Evolutionary conservation across 2,329 filamentous ascomycete species (phyloP).

Genomic region (Sclerotinia glacialis): DNA sequence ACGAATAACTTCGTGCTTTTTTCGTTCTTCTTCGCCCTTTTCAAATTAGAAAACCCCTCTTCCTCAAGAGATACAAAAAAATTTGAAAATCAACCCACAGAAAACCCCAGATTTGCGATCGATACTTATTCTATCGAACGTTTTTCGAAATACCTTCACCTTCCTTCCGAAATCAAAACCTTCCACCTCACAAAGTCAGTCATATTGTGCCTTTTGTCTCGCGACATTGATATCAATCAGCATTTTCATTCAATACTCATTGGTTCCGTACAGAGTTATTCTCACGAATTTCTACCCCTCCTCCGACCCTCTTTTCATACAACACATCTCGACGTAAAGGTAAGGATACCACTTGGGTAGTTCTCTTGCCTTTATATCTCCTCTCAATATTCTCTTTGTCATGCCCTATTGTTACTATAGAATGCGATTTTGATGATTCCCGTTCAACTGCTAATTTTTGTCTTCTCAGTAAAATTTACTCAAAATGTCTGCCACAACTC

Average conservation of each 20-base stretch:
- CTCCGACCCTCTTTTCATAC: slow-evolving; percentile 25
- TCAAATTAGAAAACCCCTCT: slow-evolving; percentile 37
- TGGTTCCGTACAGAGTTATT: slow-evolving; percentile 30
- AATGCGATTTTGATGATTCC: not conserved
- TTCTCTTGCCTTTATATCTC: slow-evolving; percentile 19
- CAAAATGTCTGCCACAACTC: slow-evolving; percentile 61
- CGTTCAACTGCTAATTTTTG: slow-evolving; percentile 22
- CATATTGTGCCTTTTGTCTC: slow-evolving; percentile 6
- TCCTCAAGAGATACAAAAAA: slow-evolving; percentile 41
- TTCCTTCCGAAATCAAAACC: slow-evolving; percentile 22
- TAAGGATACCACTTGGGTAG: slow-evolving; percentile 23
- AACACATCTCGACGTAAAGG: slow-evolving; percentile 32
- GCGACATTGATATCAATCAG: slow-evolving; percentile 24
- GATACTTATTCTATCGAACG: slow-evolving; percentile 23
- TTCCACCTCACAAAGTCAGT: not conserved
- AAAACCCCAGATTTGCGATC: slow-evolving; percentile 36
- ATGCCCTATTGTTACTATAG: not conserved
- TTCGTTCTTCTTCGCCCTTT: slow-evolving; percentile 41
- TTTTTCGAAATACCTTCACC: slow-evolving; percentile 22
- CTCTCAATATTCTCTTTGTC: slow-evolving; percentile 12
- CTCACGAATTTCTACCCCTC: slow-evolving; percentile 24
- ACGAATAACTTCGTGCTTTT: slow-evolving; percentile 39
- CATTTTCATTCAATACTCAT: not conserved
- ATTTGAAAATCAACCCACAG: slow-evolving; percentile 41
- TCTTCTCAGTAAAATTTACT: slow-evolving; percentile 29